These are phyloP conservation scores for Claviceps humidiphila DNA, from an alignment of 2,329 filamentous ascomycete species.

Conservation along the genomic window DNA sequence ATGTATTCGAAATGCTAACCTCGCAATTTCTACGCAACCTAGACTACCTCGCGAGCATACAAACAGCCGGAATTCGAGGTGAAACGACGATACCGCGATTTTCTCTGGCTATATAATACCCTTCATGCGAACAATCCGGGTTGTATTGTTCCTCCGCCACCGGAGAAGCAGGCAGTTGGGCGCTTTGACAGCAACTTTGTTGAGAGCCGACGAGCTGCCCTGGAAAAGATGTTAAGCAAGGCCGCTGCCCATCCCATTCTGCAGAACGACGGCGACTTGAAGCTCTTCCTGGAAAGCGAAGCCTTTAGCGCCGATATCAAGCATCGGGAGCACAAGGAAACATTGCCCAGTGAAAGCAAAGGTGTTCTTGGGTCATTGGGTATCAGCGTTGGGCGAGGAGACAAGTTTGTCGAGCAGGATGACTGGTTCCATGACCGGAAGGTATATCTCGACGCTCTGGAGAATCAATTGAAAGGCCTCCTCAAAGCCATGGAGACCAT, in stretches of 20 bases:
- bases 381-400: constrained; percentile 59
- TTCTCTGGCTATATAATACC: constrained; percentile 93
- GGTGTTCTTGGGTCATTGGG: constrained; percentile 81
- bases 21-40: background rate
- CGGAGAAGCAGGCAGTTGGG: constrained; percentile 94
- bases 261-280: constrained; percentile 86
- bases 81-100: constrained; percentile 87
- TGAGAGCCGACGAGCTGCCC: constrained; percentile 74
- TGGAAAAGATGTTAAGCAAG: constrained; percentile 98
- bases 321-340: constrained; percentile 88
- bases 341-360: constrained; percentile 77
- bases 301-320: constrained; percentile 93
- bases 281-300: constrained; percentile 94
- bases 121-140: constrained; percentile 91
- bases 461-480: constrained; percentile 78
- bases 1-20: background rate
- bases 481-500: constrained; percentile 92
- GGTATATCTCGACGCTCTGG: constrained; percentile 85
- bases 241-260: constrained; percentile 77
- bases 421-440: constrained; percentile 98
- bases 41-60: constrained; percentile 95
- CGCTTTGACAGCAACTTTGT: constrained; percentile 96
- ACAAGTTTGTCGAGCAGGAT: constrained; percentile 95
- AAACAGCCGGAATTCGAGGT: constrained; percentile 86
- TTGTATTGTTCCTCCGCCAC: constrained; percentile 86